phyloP scores from a whole-genome alignment of 257 asterid species.

The Penstemon eatonii region DNA sequence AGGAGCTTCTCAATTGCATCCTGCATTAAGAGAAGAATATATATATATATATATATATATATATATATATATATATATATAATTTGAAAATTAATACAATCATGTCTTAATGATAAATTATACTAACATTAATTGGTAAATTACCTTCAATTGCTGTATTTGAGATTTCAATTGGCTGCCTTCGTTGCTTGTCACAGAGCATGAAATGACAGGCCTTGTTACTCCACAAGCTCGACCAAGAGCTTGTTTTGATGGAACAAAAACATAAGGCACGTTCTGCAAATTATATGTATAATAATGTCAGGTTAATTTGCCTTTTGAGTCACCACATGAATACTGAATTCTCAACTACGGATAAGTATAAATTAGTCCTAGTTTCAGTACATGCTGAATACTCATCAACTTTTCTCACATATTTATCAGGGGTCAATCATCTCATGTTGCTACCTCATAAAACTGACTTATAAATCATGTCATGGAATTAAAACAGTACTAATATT shows the following conservation, averaged over 20 bases:
- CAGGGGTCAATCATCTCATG: background rate
- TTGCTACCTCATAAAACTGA: background rate
- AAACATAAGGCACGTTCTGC: slow-evolving; percentile 74
- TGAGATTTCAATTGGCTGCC: slow-evolving; percentile 90
- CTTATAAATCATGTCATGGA: background rate
- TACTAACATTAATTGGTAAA: background rate
- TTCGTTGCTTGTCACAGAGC: slow-evolving; percentile 85
- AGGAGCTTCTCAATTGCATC: slow-evolving; percentile 50
- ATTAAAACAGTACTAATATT: background rate
- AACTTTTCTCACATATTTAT: background rate
- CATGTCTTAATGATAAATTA: background rate
- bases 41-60: no score
- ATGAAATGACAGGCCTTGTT: slow-evolving; percentile 84
- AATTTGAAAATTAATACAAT: background rate
- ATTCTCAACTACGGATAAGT: background rate
- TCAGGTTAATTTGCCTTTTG: background rate
- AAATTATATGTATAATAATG: background rate
- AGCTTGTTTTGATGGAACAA: slow-evolving; percentile 77
- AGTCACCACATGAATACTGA: background rate
- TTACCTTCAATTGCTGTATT: slow-evolving; percentile 78
- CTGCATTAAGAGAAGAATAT: slow-evolving; percentile 20
- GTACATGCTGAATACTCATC: background rate
- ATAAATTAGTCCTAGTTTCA: background rate
- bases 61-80: no score
- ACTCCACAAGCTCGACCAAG: slow-evolving; percentile 96